A percentile compares a stretch with the other conserved stretches of the same genome.
Evolutionary conservation across 345 rosid genomes (phyloP).

Genomic region (Sisymbrium irio): DNA sequence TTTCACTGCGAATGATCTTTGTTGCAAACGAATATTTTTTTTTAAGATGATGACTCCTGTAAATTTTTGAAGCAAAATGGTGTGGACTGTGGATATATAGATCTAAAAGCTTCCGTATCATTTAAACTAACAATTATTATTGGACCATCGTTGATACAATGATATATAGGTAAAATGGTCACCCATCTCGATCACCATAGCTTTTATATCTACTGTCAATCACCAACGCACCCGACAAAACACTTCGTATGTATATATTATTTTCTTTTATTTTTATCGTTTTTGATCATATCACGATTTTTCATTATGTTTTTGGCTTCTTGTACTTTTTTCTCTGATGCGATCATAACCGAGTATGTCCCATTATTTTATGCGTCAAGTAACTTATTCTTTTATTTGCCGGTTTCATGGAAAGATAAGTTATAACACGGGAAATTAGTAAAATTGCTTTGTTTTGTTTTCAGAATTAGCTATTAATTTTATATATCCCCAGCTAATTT

Average conservation of each 20-base stretch:
- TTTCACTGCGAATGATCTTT: not conserved
- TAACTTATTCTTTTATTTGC: not conserved
- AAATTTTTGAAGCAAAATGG: not conserved
- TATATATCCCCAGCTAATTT: no score
- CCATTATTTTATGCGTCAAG: not conserved
- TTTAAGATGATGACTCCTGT: not conserved
- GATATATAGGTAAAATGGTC: slow-evolving; percentile 8
- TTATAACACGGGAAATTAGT: not conserved
- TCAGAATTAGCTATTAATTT: no score
- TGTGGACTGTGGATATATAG: not conserved
- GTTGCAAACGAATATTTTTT: not conserved
- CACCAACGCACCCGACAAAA: slow-evolving; percentile 10
- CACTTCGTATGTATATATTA: not conserved
- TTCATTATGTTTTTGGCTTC: not conserved
- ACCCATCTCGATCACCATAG: slow-evolving; percentile 23
- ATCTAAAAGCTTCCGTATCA: not conserved
- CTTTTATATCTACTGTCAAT: slow-evolving; percentile 4
- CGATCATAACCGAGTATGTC: not conserved
- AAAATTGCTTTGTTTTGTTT: no score
- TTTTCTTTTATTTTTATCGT: no score
- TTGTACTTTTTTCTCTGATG: not conserved
- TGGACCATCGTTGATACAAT: slow-evolving; percentile 7
- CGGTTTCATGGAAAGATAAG: no score
- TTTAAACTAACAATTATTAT: not conserved
- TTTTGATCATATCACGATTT: not conserved